Evolutionary conservation across 257 asterid genomes (phyloP).

Genomic region (Solanum sejunctum): DNA sequence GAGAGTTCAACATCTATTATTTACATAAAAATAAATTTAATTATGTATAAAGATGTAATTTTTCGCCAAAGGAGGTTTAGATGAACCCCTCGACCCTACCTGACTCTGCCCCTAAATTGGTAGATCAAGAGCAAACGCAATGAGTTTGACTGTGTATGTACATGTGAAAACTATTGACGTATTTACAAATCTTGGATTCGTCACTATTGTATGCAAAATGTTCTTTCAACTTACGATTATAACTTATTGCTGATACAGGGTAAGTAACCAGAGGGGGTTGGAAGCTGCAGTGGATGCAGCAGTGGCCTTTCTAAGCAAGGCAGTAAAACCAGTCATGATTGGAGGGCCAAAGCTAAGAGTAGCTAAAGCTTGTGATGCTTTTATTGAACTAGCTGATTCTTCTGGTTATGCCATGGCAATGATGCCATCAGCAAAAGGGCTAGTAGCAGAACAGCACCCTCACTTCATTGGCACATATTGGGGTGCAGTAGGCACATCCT

Average conservation of each 20-base stretch:
- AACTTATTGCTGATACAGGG: constrained; percentile 12
- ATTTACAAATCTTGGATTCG: no score
- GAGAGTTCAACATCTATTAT: no score
- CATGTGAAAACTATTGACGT: no score
- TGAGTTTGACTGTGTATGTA: no score
- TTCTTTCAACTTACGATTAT: not conserved
- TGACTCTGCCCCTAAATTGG: no score
- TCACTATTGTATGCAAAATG: not conserved
- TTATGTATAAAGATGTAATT: no score
- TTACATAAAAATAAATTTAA: no score
- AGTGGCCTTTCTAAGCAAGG: constrained; percentile 53
- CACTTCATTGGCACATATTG: constrained; percentile 77
- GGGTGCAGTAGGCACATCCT: constrained; percentile 73
- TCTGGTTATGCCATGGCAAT: constrained; percentile 45
- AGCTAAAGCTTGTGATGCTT: constrained; percentile 39
- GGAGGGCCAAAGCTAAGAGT: constrained; percentile 77
- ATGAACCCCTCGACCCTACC: no score
- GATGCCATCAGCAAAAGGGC: constrained; percentile 91
- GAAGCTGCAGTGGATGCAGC: constrained; percentile 74
- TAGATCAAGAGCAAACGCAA: no score
- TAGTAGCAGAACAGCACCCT: constrained; percentile 61
- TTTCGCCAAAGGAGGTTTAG: no score
- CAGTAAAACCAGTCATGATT: constrained; percentile 65
- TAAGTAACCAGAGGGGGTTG: constrained; percentile 54
- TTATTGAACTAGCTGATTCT: constrained; percentile 54